Conservation (phyloP, 805 yeast species). For the Suhomyces sp. region DNA sequence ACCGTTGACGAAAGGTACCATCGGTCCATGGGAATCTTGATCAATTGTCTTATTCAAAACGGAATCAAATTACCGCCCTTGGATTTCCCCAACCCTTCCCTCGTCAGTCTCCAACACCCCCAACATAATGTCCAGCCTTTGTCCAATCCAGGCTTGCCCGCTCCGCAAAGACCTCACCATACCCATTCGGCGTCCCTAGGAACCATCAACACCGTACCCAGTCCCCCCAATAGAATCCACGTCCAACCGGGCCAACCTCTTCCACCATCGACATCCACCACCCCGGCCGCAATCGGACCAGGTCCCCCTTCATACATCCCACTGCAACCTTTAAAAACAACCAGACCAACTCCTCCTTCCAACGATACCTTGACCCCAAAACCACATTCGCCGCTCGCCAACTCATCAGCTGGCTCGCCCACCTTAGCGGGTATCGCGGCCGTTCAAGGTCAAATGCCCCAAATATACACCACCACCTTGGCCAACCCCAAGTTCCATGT, state of each 20-base stretch:
- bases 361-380: slow-evolving; percentile 14
- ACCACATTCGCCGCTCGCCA: slow-evolving; percentile 15
- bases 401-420: slow-evolving; percentile 15
- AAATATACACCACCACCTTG: slow-evolving; percentile 13
- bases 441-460: slow-evolving; percentile 8
- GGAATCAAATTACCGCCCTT: slow-evolving; percentile 71
- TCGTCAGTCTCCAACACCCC: slow-evolving; percentile 22
- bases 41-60: slow-evolving; percentile 49
- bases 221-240: slow-evolving; percentile 8
- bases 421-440: too few relatives aligned
- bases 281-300: not conserved
- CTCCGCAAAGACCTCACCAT: slow-evolving; percentile 1
- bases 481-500: slow-evolving; percentile 62
- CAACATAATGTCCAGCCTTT: slow-evolving; percentile 1
- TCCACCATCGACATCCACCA: not conserved
- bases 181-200: slow-evolving; percentile 1
- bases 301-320: slow-evolving; percentile 3
- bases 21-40: slow-evolving; percentile 50
- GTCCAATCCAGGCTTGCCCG: slow-evolving; percentile 1
- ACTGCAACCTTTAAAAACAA: slow-evolving; percentile 4
- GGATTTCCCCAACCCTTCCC: slow-evolving; percentile 49
- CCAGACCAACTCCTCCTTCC: slow-evolving; percentile 11
- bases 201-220: slow-evolving; percentile 2
- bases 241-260: slow-evolving; percentile 6
- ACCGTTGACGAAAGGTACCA: slow-evolving; percentile 57